These are phyloP conservation scores for Fraxinus sp. DNA, from an alignment of 305 asterid species.

Conservation along the genomic window DNA sequence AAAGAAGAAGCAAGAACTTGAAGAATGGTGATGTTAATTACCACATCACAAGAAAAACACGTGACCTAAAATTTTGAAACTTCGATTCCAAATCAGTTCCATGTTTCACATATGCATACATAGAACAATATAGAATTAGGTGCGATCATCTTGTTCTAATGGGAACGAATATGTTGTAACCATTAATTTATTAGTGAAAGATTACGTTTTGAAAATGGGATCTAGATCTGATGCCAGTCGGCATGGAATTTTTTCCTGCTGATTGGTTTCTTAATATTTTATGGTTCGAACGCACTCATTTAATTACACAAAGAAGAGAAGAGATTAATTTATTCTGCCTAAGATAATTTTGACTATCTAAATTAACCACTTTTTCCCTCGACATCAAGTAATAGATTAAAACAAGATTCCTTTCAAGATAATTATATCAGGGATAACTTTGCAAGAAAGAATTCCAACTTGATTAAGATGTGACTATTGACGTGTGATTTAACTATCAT, in stretches of 20 bases:
- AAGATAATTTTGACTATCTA: neutral
- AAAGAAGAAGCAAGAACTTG: neutral
- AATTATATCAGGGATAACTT: neutral
- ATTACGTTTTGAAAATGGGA: neutral
- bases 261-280: neutral
- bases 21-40: neutral
- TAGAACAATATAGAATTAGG: neutral
- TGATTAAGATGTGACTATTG: slow-evolving; percentile 2
- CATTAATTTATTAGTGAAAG: neutral
- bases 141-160: neutral
- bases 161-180: neutral
- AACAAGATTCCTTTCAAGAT: neutral
- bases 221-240: no score
- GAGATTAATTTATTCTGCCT: neutral
- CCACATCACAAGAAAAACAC: neutral
- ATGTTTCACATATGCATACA: no score
- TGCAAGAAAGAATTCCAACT: slow-evolving; percentile 18
- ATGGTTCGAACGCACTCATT: neutral
- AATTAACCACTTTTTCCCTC: neutral
- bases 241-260: neutral
- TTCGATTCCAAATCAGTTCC: neutral
- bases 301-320: neutral
- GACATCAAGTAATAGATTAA: neutral
- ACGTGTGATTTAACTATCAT: slow-evolving; percentile 9
- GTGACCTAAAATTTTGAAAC: neutral